Base-by-base conservation (phyloP, 257 asterid genomes). In the Solanum appendiculatum region DNA sequence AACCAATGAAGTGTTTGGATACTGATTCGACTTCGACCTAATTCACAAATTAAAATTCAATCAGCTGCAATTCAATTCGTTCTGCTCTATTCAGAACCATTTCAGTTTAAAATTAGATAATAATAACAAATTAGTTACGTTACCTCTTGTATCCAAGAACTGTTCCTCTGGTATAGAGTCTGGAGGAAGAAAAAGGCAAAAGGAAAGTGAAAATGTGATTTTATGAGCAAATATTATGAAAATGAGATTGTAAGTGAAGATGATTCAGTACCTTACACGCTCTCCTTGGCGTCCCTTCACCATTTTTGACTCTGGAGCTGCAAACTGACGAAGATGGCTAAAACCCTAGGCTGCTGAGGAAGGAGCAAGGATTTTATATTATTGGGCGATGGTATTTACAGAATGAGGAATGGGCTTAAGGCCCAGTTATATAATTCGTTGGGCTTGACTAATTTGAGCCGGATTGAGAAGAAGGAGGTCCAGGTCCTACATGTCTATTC, bases 1-100 rank as follows among this genome's bases (percentile, higher is more conserved):
- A 3, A 96, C 81, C 94, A 95, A 68, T 51, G 99, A 95, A 34
- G 98, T 95, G 92, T 92, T 96, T 7, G 99, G 99, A 27, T 96
- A 96, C 94, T 96, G 99, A 86, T 96, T 96, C 89, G 99, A 96
- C 91, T 96, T 96, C 80, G 99, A 94, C 91, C 96, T 93, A 85
- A 33, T 85, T 27, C 31, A 21, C 54, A 84, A 20, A 78, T 31
- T 40, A 72, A 85, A 64, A 73, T 83, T 66, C n/a, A 74, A 74
- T 36, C 56, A 9, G 42, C 16, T 0, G 37, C 75, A 68, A 58
- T 58, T 58, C 66, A 23, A 56, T 56, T 70, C 8, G 12, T 31
- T 70, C 40, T 10, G 12, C 78, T 70, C 78, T 70, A 70, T 16
- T 33, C 77, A 15, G 77, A 69, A 0, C 0, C 40, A 33, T 33